These are phyloP conservation scores for Colletotrichum orbiculare DNA, from an alignment of 2,329 filamentous ascomycete genomes.

Conservation along the genomic window DNA sequence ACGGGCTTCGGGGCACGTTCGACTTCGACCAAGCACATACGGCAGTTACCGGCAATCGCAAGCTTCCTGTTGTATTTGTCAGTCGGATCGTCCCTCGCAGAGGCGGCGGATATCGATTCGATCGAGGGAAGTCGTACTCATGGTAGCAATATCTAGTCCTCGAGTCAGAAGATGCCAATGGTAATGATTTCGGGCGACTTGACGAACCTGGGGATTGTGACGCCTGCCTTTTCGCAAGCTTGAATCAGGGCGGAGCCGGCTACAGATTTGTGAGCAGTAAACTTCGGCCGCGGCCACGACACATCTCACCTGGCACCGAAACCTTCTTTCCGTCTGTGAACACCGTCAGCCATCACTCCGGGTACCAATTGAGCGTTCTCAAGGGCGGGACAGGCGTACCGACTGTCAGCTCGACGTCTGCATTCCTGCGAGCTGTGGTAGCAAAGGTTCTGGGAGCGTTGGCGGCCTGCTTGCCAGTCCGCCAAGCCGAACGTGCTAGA, in stretches of 20 bases:
- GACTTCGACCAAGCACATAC: constrained; percentile 99
- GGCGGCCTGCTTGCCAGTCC: constrained; percentile 68
- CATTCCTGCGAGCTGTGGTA: constrained; percentile 80
- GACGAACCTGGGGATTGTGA: constrained; percentile 82
- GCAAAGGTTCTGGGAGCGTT: constrained; percentile 82
- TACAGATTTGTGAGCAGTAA: constrained; percentile 53
- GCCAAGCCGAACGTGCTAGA: constrained; percentile 75
- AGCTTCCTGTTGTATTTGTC: constrained; percentile 76
- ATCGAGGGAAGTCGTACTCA: constrained; percentile 72
- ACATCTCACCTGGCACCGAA: constrained; percentile 84
- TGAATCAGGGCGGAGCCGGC: constrained; percentile 97
- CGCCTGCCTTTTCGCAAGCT: constrained; percentile 97
- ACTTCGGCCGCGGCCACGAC: constrained; percentile 35
- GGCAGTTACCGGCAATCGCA: constrained; percentile 99
- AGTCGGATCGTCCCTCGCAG: constrained; percentile 45
- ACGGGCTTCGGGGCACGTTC: constrained; percentile 96
- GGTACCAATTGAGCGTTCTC: constrained; percentile 44
- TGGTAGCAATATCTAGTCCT: constrained; percentile 91
- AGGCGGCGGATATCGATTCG: constrained; percentile 39
- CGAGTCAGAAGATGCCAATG: constrained; percentile 39
- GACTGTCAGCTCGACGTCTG: constrained; percentile 97
- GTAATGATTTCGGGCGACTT: constrained; percentile 19
- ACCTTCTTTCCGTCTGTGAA: constrained; percentile 93
- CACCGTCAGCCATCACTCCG: constrained; percentile 45
- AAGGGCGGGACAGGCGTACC: constrained; percentile 62